These are phyloP conservation scores for Lasiosphaeria miniovina DNA, from an alignment of 495 filamentous ascomycete species.

Conservation along the genomic window DNA sequence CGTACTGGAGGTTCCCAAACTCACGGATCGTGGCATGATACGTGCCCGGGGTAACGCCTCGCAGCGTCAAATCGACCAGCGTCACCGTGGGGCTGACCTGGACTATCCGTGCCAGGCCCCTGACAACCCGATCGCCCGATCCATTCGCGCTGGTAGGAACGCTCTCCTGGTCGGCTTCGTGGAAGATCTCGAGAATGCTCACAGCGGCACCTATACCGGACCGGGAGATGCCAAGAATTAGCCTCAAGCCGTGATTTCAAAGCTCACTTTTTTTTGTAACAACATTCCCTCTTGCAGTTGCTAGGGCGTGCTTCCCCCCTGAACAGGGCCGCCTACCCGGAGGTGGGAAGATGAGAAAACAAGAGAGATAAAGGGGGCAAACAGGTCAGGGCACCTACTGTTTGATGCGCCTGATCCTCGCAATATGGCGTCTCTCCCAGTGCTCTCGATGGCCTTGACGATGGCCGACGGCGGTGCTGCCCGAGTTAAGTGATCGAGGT, in stretches of 20 bases:
- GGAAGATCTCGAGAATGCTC: conserved; percentile 92
- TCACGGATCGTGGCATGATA: conserved; percentile 82
- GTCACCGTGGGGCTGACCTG: conserved; percentile 73
- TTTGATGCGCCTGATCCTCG: conserved; percentile 83
- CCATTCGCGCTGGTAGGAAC: conserved; percentile 27
- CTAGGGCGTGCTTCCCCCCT: background rate
- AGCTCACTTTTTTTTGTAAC: background rate
- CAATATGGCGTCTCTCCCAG: conserved; percentile 90
- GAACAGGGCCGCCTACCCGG: background rate
- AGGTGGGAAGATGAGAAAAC: background rate
- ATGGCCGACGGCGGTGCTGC: conserved; percentile 81
- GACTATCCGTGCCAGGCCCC: conserved; percentile 77
- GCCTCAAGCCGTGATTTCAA: conserved; percentile 5
- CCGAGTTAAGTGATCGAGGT: background rate
- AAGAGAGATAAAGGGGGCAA: background rate
- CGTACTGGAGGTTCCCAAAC: conserved; percentile 84
- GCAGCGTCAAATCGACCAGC: conserved; percentile 82
- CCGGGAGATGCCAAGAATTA: conserved; percentile 7
- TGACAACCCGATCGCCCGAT: conserved; percentile 48
- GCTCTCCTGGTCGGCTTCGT: conserved; percentile 31
- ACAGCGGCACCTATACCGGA: conserved; percentile 71
- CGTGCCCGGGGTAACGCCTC: conserved; percentile 74
- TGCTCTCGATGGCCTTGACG: conserved; percentile 80
- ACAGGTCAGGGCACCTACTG: conserved; percentile 52
- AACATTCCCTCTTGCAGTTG: background rate